Evolutionary conservation across 768 basidiomycete species (phyloP).

Genomic region (Boletus barrowsii): DNA sequence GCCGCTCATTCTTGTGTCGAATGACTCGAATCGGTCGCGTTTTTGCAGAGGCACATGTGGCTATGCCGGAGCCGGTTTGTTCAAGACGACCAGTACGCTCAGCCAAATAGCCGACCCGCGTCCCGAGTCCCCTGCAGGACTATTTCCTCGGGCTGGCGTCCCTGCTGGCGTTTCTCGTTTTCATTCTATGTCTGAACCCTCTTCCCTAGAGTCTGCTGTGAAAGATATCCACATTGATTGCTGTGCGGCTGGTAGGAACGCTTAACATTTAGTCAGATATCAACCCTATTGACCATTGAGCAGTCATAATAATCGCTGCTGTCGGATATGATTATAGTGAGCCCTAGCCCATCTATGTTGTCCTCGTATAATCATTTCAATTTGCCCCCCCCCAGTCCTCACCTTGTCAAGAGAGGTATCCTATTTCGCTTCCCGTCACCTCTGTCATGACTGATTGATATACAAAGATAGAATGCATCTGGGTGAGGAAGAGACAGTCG

Average conservation of each 20-base stretch:
- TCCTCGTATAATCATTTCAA: background rate
- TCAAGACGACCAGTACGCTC: too few species aligned
- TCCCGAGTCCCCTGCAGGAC: background rate
- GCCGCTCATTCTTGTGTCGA: constrained; percentile 2
- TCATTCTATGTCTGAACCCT: background rate
- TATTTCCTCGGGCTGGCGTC: background rate
- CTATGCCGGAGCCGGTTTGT: too few species aligned
- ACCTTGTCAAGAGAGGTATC: constrained; percentile 13
- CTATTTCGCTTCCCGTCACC: too few species aligned
- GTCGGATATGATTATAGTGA: constrained; percentile 18
- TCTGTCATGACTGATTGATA: background rate
- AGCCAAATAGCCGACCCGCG: too few species aligned
- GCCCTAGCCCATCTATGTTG: background rate
- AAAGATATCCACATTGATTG: background rate
- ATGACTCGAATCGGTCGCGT: too few species aligned
- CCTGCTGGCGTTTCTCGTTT: background rate
- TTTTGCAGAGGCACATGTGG: too few species aligned
- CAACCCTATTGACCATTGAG: background rate
- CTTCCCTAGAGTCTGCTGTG: background rate
- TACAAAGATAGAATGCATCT: constrained; percentile 10
- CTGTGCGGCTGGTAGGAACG: background rate
- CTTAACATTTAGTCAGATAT: background rate
- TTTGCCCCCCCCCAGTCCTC: constrained; percentile 10
- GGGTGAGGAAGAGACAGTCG: background rate
- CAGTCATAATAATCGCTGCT: constrained; percentile 4